Base-by-base conservation (phyloP, 306 rosid species). In the Erythrophleum fordii region DNA sequence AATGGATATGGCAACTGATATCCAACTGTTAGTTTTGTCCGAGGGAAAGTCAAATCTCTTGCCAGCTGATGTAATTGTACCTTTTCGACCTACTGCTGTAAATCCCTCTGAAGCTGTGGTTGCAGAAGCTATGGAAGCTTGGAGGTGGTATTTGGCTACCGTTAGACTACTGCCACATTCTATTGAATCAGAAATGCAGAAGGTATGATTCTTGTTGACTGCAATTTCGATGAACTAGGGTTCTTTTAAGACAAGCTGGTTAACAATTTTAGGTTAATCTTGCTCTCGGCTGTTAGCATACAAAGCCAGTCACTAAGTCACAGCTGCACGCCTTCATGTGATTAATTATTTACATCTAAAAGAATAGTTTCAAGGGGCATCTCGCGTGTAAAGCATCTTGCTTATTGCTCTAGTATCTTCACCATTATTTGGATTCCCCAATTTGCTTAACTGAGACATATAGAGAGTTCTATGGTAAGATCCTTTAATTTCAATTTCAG, bases 111-210 rank as follows among this genome's bases (percentile, higher is more conserved):
- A 88, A 80, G 83, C 73, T 58, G 86, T 79, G 49, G 42, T 88
- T 4, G 37, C 86, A 73, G 89, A 90, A 81, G 84, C 85, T 61
- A 74, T 88, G 68, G 95, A 90, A 69, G 90, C 88, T 68, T 92
- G 97, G 95, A 90, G 97, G 85, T 94, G 97, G 97, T 94, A 91
- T 89, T 81, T 94, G 75, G 89, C 92, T 55, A 82, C 87, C 65
- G 82, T 86, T 75, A 91, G 89, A 82, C 85, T 85, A 45, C 81
- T 92, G 77, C 88, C 97, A 0, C 95, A 92, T 85, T 58, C 88
- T 62, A 91, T 94, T 31, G 92, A 87, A 28, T n/a, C 85, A 55
- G 96, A 89, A 82, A 85, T 91, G 79, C 97, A 91, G 85, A 80
- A 85, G 93, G 98, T 92, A 92, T 11, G 72, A 34, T 48, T 76